These are phyloP conservation scores for Phlegmacium glaucopus DNA, from an alignment of 768 basidiomycete genomes.

Conservation along the genomic window DNA sequence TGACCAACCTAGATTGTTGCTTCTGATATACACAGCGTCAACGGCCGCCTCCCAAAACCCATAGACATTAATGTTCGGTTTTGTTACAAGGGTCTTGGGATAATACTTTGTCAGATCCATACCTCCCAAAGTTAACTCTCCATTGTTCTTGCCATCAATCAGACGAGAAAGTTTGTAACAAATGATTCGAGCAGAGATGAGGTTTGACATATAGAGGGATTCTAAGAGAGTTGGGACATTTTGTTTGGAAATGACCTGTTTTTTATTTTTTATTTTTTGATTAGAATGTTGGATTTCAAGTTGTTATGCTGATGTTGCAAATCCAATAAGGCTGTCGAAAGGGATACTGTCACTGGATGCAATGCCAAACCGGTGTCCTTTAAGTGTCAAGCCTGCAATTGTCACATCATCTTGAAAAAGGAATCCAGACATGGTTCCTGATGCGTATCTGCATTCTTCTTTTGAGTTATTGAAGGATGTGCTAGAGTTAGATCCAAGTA, in stretches of 20 bases:
- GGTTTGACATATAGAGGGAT: constrained; percentile 5
- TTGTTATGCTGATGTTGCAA: constrained; percentile 15
- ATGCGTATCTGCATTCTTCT: constrained; percentile 44
- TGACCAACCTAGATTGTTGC: constrained; percentile 12
- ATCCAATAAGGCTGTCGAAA: constrained; percentile 60
- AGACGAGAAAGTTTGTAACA: constrained; percentile 11
- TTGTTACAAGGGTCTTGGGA: constrained; percentile 39
- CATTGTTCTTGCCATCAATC: constrained; percentile 37
- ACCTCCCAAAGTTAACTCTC: constrained; percentile 63
- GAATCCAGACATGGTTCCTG: constrained; percentile 56
- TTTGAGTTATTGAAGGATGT: constrained; percentile 51
- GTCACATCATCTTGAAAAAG: constrained; percentile 54
- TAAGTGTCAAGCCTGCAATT: constrained; percentile 55
- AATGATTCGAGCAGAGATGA: constrained; percentile 6
- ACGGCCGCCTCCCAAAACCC: constrained; percentile 4
- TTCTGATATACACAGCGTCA: constrained; percentile 8
- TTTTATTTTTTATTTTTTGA: too few species aligned
- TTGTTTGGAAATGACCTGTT: constrained; percentile 9
- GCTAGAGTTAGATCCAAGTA: constrained; percentile 56
- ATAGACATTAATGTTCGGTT: constrained; percentile 44
- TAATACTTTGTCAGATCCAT: constrained; percentile 54
- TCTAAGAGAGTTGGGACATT: constrained; percentile 5
- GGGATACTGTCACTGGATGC: constrained; percentile 36
- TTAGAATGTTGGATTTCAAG: too few species aligned
- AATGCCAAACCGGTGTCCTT: constrained; percentile 59